Conservation (phyloP, 2,329 filamentous ascomycete species). For the Fusarium pininemorale region DNA sequence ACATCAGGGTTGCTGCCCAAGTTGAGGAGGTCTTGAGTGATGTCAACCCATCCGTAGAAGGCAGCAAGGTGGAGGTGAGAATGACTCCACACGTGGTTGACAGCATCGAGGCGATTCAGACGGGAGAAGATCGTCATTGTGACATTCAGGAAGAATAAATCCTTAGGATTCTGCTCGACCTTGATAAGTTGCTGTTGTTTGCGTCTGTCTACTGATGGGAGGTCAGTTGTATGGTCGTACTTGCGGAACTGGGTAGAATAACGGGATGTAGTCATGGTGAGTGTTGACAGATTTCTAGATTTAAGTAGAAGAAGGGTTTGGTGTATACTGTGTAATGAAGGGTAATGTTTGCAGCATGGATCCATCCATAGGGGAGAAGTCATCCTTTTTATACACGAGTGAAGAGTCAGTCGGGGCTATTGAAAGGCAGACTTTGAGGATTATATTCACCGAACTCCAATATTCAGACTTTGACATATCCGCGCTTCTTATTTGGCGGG, state of each 20-base stretch:
- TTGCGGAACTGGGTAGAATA: rapidly evolving
- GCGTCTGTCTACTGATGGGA: not conserved
- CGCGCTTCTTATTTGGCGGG: no score
- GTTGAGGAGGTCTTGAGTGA: not conserved
- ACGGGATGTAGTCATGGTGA: not conserved
- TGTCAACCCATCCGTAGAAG: not conserved
- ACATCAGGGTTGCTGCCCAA: not conserved
- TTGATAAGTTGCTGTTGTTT: no score
- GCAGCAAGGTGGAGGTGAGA: not conserved
- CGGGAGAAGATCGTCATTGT: not conserved
- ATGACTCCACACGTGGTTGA: not conserved
- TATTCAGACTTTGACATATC: not conserved
- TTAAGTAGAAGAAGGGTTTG: not conserved
- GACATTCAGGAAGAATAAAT: not conserved
- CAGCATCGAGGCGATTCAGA: not conserved
- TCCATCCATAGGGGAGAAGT: not conserved
- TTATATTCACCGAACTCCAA: rapidly evolving
- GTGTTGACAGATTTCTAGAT: rapidly evolving
- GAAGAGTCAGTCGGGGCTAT: not conserved
- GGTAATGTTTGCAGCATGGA: not conserved
- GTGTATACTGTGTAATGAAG: not conserved
- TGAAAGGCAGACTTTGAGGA: not conserved
- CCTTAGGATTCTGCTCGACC: not conserved
- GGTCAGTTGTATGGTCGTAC: not conserved
- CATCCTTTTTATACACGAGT: not conserved